Evolutionary conservation across 1,139 yeast species (phyloP).

Genomic region (Yamadazyma membranifaciens): DNA sequence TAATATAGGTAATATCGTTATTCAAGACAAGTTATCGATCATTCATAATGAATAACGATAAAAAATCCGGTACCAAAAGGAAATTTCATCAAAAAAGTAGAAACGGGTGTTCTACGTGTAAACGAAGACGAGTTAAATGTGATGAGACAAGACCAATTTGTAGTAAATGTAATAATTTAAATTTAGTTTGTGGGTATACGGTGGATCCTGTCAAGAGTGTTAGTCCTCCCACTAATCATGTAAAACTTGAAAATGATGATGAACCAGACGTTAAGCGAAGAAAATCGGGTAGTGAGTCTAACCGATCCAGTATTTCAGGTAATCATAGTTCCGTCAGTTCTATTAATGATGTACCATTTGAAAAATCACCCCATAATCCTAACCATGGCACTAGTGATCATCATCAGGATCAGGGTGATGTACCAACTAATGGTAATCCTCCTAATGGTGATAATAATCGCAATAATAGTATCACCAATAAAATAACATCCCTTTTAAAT

Average conservation of each 20-base stretch:
- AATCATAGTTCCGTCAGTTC: too few species aligned
- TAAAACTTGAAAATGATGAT: not conserved
- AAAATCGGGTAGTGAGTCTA: not conserved
- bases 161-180: conserved; percentile 73
- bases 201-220: not conserved
- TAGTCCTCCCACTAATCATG: not conserved
- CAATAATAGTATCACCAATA: conserved; percentile 2
- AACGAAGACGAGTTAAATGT: conserved; percentile 85
- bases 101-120: conserved; percentile 87
- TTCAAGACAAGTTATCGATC: too few species aligned
- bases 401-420: not conserved
- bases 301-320: too few species aligned
- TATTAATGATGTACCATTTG: too few species aligned
- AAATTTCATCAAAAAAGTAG: conserved; percentile 85
- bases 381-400: not conserved
- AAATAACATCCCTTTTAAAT: conserved; percentile 21
- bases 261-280: not conserved
- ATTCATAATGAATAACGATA: conserved; percentile 5
- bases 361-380: too few species aligned
- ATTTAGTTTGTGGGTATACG: conserved; percentile 67
- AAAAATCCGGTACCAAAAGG: conserved; percentile 45
- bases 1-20: too few species aligned
- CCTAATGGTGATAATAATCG: not conserved
- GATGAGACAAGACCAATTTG: conserved; percentile 85
- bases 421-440: not conserved